Percentiles rank a stretch among this genome's conserved stretches.
phyloP scores from a whole-genome alignment of 768 basidiomycete genomes.

The Rhodotorula toruloides region DNA sequence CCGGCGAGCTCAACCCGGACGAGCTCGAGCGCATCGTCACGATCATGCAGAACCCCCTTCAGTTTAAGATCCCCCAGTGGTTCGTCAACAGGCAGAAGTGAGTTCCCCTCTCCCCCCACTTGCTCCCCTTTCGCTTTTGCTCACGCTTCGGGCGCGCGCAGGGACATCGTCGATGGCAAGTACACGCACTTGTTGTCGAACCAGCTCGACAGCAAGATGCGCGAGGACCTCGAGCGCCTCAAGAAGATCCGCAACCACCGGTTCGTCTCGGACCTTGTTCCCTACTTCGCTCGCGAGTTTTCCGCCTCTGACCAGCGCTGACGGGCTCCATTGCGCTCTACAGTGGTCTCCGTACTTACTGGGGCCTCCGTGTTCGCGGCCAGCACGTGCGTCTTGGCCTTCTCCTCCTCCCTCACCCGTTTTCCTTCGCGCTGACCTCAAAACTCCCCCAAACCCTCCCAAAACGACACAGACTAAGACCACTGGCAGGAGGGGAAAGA shows the following conservation, averaged over 20 bases:
- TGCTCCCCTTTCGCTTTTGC: neutral
- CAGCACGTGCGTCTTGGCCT: constrained; percentile 59
- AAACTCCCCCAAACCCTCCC: no score
- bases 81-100: constrained; percentile 95
- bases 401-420: neutral
- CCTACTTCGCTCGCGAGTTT: neutral
- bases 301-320: neutral
- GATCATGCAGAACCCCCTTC: constrained; percentile 97
- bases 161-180: constrained; percentile 92
- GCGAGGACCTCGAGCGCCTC: constrained; percentile 94
- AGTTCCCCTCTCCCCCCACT: constrained; percentile 1
- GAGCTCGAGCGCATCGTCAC: constrained; percentile 98
- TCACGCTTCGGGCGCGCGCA: neutral
- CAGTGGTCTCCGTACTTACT: constrained; percentile 51
- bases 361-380: constrained; percentile 66
- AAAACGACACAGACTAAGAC: constrained; percentile 65
- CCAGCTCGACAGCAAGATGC: constrained; percentile 83
- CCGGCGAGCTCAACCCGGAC: constrained; percentile 98
- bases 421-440: neutral
- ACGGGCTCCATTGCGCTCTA: no score
- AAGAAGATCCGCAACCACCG: constrained; percentile 99
- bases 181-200: constrained; percentile 92
- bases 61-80: constrained; percentile 99
- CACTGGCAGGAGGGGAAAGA: constrained; percentile 58
- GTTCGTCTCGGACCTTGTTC: constrained; percentile 18